These are phyloP conservation scores for Aspergillus clavatus DNA, from an alignment of 2,329 filamentous ascomycete genomes.

Conservation along the genomic window DNA sequence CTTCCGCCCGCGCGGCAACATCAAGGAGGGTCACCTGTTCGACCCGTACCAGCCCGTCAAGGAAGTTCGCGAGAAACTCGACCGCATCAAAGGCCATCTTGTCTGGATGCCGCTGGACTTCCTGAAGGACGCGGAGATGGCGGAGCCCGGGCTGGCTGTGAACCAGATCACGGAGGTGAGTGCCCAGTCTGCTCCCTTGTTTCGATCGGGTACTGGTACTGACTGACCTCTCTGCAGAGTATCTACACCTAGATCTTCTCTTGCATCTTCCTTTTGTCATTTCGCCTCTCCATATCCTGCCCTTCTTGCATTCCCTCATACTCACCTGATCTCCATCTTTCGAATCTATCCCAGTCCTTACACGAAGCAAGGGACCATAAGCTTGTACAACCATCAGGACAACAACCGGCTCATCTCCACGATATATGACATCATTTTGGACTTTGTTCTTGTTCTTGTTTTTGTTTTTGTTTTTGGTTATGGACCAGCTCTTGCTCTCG, in stretches of 20 bases:
- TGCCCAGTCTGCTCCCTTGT: too few relatives aligned
- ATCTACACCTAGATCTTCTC: constrained; percentile 29
- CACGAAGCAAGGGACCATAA: too few relatives aligned
- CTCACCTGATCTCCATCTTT: too few relatives aligned
- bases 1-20: constrained; percentile 60
- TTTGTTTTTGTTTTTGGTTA: too few relatives aligned
- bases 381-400: too few relatives aligned
- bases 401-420: background rate
- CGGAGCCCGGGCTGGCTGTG: constrained; percentile 78
- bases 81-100: constrained; percentile 77
- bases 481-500: too few relatives aligned
- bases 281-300: too few relatives aligned
- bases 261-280: too few relatives aligned
- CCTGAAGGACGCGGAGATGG: constrained; percentile 78
- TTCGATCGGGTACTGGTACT: background rate
- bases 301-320: too few relatives aligned
- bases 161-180: constrained; percentile 81
- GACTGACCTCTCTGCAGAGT: constrained; percentile 16
- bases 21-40: constrained; percentile 81
- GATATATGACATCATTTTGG: too few relatives aligned
- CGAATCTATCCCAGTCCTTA: too few relatives aligned
- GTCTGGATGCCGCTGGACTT: constrained; percentile 96
- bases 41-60: constrained; percentile 69
- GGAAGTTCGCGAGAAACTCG: constrained; percentile 69
- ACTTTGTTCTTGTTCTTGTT: too few relatives aligned